phyloP scores from a whole-genome alignment of 495 filamentous ascomycete genomes.

The Evansstolkia leycettana region DNA sequence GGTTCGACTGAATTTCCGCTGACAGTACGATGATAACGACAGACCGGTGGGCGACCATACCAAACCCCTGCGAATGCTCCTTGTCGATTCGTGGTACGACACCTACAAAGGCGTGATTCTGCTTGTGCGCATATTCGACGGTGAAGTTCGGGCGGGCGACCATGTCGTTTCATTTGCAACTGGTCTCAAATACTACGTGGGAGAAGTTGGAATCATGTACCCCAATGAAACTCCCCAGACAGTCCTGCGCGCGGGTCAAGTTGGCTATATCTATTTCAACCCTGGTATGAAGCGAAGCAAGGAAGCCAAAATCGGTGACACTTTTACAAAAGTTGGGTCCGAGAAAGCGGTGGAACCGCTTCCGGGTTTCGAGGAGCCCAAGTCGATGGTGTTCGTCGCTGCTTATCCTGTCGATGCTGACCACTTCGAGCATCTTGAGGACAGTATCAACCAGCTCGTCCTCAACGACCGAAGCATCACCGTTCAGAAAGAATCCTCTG shows the following conservation, averaged over 20 bases:
- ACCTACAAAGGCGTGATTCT: constrained; percentile 89
- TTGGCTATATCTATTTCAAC: constrained; percentile 94
- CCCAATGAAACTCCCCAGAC: constrained; percentile 76
- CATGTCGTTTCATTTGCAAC: constrained; percentile 77
- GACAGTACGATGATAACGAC: too few relatives aligned
- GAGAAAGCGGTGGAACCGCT: constrained; percentile 68
- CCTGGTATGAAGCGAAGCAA: constrained; percentile 94
- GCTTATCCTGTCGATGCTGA: constrained; percentile 86
- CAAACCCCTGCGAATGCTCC: constrained; percentile 66
- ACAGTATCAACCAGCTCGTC: constrained; percentile 87
- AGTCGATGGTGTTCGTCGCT: constrained; percentile 97
- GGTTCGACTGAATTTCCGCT: constrained; percentile 10
- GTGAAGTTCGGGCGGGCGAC: constrained; percentile 69
- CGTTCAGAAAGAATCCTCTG: constrained; percentile 82
- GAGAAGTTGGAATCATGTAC: constrained; percentile 95
- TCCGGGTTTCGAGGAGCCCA: constrained; percentile 92
- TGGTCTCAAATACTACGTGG: constrained; percentile 74
- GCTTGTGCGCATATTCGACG: constrained; percentile 85
- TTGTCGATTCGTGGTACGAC: constrained; percentile 97
- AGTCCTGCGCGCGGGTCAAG: constrained; percentile 75
- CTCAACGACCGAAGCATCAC: constrained; percentile 94
- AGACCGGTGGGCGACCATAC: constrained; percentile 58
- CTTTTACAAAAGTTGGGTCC: constrained; percentile 73
- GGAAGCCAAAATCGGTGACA: constrained; percentile 93
- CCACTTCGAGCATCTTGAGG: constrained; percentile 77